Base-by-base conservation (phyloP, 2,329 filamentous ascomycete genomes). In the Talaromyces piceae region DNA sequence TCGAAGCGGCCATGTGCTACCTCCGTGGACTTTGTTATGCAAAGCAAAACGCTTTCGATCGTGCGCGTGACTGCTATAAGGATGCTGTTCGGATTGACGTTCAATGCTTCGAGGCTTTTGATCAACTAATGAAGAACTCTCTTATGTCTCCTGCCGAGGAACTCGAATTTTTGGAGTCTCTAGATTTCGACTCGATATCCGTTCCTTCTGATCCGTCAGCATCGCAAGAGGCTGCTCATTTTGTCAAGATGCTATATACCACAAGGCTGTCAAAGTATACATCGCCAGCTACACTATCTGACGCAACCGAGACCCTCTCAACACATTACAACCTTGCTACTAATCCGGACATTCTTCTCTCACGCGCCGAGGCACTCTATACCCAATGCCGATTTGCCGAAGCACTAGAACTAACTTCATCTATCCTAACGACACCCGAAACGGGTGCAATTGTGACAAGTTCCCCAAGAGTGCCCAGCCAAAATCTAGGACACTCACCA, bases 21-120 rank as follows among this genome's bases (percentile, higher is more conserved):
- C 74, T 98, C 48, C 80, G 93, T 22, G 93, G 93, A 4, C 79
- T 95, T 46, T 97, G 94, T 75, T 96, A 90, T 66, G 91, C 93
- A 5, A 95, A 95, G 70, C 88, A 95, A 67, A 98, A 97, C 68
- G 88, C 91, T 23, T 97, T 97, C 62, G 93, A 98, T 67, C 84
- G 90, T 28, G 93, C 93, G 48, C 96, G 96, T 68, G 91, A 97
- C 62, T 97, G 93, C 73, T 98, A 97, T 77, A 97, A 96, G 73
- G 89, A 95, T 62, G 93, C 93, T 2, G 90, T 97, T 43, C 83
- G 88, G 55, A 96, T 98, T 63, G 93, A 98, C 65, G 91, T 97
- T 3, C 91, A 95, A 68, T 98, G 93, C 71, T 97, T 95, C 65
- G 93, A 98, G 70, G 93, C 93, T 0, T 97, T 98, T 64, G 91